These are phyloP conservation scores for Paraphoma sp. DNA, from an alignment of 2,329 filamentous ascomycete genomes.

Conservation along the genomic window DNA sequence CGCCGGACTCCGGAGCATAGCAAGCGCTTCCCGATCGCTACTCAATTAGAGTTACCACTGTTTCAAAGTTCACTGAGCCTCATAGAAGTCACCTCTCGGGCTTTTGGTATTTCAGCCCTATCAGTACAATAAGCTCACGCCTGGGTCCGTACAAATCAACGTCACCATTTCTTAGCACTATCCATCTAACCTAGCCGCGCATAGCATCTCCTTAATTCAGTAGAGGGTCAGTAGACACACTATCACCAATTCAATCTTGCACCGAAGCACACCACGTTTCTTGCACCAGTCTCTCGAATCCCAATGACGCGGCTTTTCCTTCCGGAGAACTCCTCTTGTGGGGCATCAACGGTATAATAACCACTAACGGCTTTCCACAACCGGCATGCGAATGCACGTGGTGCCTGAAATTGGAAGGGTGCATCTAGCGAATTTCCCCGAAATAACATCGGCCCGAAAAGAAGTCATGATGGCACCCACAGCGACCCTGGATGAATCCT, in stretches of 20 bases:
- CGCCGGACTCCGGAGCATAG: too few species aligned
- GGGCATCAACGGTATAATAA: neutral
- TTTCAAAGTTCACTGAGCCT: neutral
- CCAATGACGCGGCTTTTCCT: neutral
- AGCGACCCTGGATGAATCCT: neutral
- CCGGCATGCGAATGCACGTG: neutral
- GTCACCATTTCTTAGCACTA: neutral
- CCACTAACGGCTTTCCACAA: neutral
- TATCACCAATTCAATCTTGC: neutral
- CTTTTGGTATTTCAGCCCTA: neutral
- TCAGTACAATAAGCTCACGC: neutral
- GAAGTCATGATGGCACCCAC: neutral
- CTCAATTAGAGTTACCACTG: neutral
- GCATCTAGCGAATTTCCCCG: neutral
- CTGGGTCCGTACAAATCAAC: neutral
- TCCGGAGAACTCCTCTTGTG: neutral
- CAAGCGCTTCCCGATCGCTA: neutral
- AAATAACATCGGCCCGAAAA: neutral
- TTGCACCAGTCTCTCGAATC: neutral
- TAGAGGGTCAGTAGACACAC: neutral
- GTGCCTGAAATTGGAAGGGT: neutral
- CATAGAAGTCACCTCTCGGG: neutral
- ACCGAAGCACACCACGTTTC: neutral
- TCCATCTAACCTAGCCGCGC: neutral
- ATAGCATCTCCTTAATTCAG: too few species aligned